These are phyloP conservation scores for Aspergillus latus DNA, from an alignment of 2,329 filamentous ascomycete genomes.

Conservation along the genomic window DNA sequence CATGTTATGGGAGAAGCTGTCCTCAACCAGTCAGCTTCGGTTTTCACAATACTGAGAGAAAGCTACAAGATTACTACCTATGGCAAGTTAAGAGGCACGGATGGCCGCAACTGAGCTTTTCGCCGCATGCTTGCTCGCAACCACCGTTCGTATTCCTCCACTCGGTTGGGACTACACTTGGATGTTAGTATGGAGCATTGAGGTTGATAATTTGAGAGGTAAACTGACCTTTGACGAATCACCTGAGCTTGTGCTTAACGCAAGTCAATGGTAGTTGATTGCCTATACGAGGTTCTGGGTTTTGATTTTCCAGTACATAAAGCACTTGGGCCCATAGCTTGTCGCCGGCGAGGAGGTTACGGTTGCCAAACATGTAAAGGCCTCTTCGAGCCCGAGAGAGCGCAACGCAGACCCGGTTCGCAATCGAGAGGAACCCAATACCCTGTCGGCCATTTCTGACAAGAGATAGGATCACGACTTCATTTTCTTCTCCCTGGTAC, in stretches of 20 bases:
- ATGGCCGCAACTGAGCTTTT: slow-evolving; percentile 52
- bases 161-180: slow-evolving; percentile 46
- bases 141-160: slow-evolving; percentile 57
- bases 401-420: slow-evolving; percentile 63
- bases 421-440: slow-evolving; percentile 73
- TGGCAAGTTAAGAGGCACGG: slow-evolving; percentile 55
- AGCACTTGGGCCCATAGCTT: slow-evolving; percentile 55
- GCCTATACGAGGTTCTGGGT: slow-evolving; percentile 39
- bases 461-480: slow-evolving; percentile 75
- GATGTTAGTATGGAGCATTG: slow-evolving; percentile 8
- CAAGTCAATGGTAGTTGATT: slow-evolving; percentile 65
- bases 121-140: slow-evolving; percentile 51
- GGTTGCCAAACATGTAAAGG: slow-evolving; percentile 83
- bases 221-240: slow-evolving; percentile 49
- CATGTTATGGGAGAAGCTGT: slow-evolving; percentile 39
- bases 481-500: slow-evolving; percentile 90
- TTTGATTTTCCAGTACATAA: slow-evolving; percentile 39
- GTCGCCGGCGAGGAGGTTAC: slow-evolving; percentile 52
- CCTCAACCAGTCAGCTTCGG: background rate
- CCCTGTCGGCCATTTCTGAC: slow-evolving; percentile 66
- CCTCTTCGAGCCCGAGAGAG: slow-evolving; percentile 71
- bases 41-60: background rate
- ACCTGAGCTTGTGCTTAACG: slow-evolving; percentile 55
- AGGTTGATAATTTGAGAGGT: background rate
- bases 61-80: slow-evolving; percentile 35